Evolutionary conservation across 2,329 filamentous ascomycete species (phyloP).

Genomic region (Tolypocladium pustulatum): DNA sequence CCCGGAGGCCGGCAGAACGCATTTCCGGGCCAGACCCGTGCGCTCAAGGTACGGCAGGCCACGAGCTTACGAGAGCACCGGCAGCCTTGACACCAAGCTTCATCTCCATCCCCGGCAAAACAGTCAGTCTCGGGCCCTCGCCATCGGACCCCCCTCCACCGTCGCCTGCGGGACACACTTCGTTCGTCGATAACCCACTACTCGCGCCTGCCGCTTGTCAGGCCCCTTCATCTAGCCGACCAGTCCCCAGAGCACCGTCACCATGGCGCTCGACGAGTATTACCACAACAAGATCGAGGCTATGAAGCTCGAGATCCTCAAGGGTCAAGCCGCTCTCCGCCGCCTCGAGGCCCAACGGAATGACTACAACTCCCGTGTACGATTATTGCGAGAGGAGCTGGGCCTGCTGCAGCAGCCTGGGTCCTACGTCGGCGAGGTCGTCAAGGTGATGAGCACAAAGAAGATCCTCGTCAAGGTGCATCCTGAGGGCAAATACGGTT

Average conservation of each 20-base stretch:
- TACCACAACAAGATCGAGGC: constrained; percentile 99
- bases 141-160: background rate
- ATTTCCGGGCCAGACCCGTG: background rate
- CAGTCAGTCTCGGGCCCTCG: background rate
- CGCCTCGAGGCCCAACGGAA: constrained; percentile 96
- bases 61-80: constrained; percentile 13
- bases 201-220: background rate
- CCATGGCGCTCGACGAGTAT: constrained; percentile 98
- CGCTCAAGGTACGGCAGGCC: background rate
- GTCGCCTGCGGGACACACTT: background rate
- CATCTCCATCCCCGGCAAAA: constrained; percentile 5
- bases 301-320: constrained; percentile 99
- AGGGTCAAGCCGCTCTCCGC: constrained; percentile 90
- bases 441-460: constrained; percentile 99
- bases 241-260: constrained; percentile 24
- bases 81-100: constrained; percentile 12
- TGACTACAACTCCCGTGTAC: constrained; percentile 97
- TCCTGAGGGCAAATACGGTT: constrained; percentile 99
- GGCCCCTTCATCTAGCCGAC: background rate
- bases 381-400: constrained; percentile 87
- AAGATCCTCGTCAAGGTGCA: constrained; percentile 99
- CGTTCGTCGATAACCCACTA: background rate
- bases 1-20: constrained; percentile 9
- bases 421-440: constrained; percentile 98
- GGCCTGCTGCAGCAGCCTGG: constrained; percentile 93